phyloP scores from a whole-genome alignment of 2,329 filamentous ascomycete genomes.

The Tolypocladium capitatum region DNA sequence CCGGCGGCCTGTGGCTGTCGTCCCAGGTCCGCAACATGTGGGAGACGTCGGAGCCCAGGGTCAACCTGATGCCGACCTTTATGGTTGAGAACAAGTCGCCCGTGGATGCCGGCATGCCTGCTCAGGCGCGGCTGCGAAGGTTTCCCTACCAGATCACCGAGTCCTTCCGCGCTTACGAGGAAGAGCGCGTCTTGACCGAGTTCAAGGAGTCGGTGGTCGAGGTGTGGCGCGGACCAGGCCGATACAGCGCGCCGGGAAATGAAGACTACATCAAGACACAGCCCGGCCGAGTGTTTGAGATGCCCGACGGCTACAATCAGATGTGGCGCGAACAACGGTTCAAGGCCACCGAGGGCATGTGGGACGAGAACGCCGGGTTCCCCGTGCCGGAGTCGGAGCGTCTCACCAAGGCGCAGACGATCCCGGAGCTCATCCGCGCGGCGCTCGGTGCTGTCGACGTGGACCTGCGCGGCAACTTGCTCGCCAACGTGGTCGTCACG shows the following conservation, averaged over 20 bases:
- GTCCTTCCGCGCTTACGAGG: slow-evolving; percentile 72
- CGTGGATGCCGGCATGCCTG: slow-evolving; percentile 72
- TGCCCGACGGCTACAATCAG: slow-evolving; percentile 93
- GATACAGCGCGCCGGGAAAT: slow-evolving; percentile 51
- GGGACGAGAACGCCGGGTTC: slow-evolving; percentile 70
- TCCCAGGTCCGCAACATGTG: slow-evolving; percentile 76
- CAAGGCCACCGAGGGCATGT: slow-evolving; percentile 76
- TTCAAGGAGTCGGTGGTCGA: slow-evolving; percentile 98
- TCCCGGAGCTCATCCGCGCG: slow-evolving; percentile 69
- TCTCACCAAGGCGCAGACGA: slow-evolving; percentile 61
- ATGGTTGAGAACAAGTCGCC: slow-evolving; percentile 76
- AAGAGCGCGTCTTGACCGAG: slow-evolving; percentile 85
- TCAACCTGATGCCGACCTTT: slow-evolving; percentile 73
- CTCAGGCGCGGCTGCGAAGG: slow-evolving; percentile 61
- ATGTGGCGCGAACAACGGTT: slow-evolving; percentile 85
- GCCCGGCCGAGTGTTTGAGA: slow-evolving; percentile 83
- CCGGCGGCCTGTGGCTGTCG: slow-evolving; percentile 83
- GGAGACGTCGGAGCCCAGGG: slow-evolving; percentile 51
- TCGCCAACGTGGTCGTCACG: slow-evolving; percentile 85
- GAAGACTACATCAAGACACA: slow-evolving; percentile 61
- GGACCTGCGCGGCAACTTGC: slow-evolving; percentile 69
- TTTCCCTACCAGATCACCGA: slow-evolving; percentile 49
- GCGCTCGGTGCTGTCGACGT: slow-evolving; percentile 73
- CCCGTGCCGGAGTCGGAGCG: slow-evolving; percentile 28
- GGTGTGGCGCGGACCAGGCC: slow-evolving; percentile 72